Evolutionary conservation across 805 yeast species (phyloP), one percentile per base, ranked within the genome.

Genomic region (Metschnikowia lunata): DNA sequence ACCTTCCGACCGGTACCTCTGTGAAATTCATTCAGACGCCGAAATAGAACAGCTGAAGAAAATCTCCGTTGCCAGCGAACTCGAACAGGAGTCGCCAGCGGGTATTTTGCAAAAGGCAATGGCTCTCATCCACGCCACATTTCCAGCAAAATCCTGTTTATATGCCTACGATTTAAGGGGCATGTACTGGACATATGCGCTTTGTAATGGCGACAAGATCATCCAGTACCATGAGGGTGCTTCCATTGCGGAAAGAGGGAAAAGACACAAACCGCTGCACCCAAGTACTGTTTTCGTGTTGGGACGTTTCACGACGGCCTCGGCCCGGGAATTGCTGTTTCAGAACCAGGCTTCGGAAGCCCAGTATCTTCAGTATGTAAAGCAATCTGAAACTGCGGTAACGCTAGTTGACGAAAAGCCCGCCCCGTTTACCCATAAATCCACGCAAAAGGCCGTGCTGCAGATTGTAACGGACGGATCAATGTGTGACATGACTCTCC

Each of bases 171-270:
- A 52, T 2, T 45, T 50, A 33, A 43, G 46, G 33, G 66, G 68
- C 31, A 75, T 72, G n/a, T 80, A 76, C 56, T 80, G 83, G 82
- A 72, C 75, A 10, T 78, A 74, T 50, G 73, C 69, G 4, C 71
- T 70, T 42, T 78, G 83, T 54, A 70, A 64, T 47, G 78, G 75
- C 6, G 72, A 68, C 45, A 66, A 69, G 36, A 57, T 80, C 32
- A 62, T 69, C 11, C 85, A 80, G 55, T 76, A 69, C 56, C 82
- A 76, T 49, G 66, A 66, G 35, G 60, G 60, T 18, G 48, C 47
- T 5, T 18, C 49, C 12, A 18, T 14, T 2, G 63, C 53, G 27
- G 43, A 58, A 7, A 46, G 55, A 14, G 59, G 63, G 0, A 61
- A 54, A 23, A 48, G 56, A 12, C 69, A 74, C 40, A 15, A 26